Percentiles rank a stretch among this genome's conserved stretches.
These are phyloP conservation scores for Biscutella laevigata DNA, from an alignment of 441 rosid genomes.

Conservation along the genomic window DNA sequence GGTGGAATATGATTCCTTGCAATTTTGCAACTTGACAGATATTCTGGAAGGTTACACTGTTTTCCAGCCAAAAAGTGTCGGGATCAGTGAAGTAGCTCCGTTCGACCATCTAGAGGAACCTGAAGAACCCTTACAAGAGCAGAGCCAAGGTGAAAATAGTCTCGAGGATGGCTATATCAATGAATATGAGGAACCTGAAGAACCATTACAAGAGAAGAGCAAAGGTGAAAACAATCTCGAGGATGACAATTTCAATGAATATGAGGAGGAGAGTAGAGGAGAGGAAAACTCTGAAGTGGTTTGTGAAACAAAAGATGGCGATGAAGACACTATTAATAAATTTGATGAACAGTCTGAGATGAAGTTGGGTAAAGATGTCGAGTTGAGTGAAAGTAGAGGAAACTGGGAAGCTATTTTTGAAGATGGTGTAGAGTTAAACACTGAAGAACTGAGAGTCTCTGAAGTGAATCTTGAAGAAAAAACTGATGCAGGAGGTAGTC, in stretches of 20 bases:
- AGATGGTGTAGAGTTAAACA: background rate
- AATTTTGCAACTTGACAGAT: conserved; percentile 50
- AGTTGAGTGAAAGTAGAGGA: background rate
- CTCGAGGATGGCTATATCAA: no score
- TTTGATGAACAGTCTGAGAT: conserved; percentile 10
- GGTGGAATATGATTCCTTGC: conserved; percentile 25
- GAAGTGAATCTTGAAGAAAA: background rate
- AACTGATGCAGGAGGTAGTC: background rate
- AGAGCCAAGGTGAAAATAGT: no score
- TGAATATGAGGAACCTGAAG: no score
- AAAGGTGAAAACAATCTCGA: conserved; percentile 14
- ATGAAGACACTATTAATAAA: background rate
- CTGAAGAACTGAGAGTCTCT: background rate
- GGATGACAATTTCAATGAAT: conserved; percentile 17
- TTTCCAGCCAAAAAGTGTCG: conserved; percentile 19
- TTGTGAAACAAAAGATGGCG: background rate
- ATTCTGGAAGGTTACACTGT: conserved; percentile 29
- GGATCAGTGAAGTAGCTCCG: conserved; percentile 20
- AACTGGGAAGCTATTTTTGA: background rate
- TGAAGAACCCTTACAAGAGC: no score
- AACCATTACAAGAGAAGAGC: background rate
- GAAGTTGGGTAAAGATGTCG: background rate
- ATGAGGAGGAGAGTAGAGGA: background rate
- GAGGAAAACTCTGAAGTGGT: conserved; percentile 1
- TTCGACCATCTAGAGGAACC: no score